Evolutionary conservation across 2,329 filamentous ascomycete species (phyloP).

Genomic region (Colletotrichum melonis): DNA sequence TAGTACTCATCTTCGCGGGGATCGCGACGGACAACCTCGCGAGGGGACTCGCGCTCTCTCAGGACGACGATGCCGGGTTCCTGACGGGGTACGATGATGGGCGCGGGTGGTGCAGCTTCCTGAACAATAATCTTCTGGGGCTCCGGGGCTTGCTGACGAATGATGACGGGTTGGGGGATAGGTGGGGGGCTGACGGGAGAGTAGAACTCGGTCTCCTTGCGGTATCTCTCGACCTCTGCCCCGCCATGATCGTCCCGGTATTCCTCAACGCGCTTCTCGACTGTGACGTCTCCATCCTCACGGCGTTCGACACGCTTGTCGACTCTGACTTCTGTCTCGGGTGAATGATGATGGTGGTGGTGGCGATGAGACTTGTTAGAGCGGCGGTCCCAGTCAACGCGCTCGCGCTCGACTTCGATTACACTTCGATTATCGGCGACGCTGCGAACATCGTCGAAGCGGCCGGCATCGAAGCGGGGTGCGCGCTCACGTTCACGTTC

Average conservation of each 20-base stretch:
- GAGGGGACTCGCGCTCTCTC: conserved; percentile 52
- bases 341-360: conserved; percentile 36
- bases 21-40: conserved; percentile 50
- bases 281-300: conserved; percentile 62
- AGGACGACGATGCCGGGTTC: conserved; percentile 59
- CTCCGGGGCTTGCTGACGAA: conserved; percentile 66
- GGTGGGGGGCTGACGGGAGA: conserved; percentile 61
- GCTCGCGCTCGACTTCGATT: conserved; percentile 52
- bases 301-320: conserved; percentile 55
- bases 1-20: conserved; percentile 63
- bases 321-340: conserved; percentile 53
- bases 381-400: conserved; percentile 46
- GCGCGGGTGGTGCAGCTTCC: conserved; percentile 64
- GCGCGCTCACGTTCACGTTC: conserved; percentile 40
- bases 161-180: conserved; percentile 60
- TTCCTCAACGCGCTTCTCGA: conserved; percentile 66
- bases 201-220: conserved; percentile 73
- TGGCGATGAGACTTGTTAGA: conserved; percentile 41
- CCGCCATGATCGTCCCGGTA: conserved; percentile 57
- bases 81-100: conserved; percentile 60
- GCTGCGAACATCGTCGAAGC: conserved; percentile 44
- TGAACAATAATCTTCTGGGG: conserved; percentile 71
- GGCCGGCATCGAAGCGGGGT: conserved; percentile 25
- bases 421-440: conserved; percentile 50
- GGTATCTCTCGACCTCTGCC: conserved; percentile 68